Conservation (phyloP, 140 eudicot genomes). For the Oenanthe javanica region DNA sequence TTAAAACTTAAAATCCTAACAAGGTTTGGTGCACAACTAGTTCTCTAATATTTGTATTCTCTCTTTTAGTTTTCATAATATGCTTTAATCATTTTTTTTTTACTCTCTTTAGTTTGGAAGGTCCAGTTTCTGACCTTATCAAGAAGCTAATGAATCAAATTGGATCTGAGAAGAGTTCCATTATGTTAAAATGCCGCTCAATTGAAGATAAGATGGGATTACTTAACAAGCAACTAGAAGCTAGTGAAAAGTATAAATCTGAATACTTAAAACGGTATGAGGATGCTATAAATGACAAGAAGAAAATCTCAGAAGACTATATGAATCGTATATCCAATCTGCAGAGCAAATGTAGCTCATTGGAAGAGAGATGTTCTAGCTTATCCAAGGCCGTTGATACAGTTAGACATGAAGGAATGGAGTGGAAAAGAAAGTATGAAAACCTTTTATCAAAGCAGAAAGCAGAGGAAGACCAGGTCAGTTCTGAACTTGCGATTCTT, state of each 20-base stretch:
- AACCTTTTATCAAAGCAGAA: conserved; percentile 49
- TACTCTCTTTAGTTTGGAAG: conserved; percentile 69
- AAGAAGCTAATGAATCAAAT: conserved; percentile 76
- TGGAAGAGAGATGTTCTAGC: conserved; percentile 76
- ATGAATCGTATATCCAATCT: conserved; percentile 64
- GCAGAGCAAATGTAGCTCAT: conserved; percentile 67
- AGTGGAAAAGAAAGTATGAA: conserved; percentile 90
- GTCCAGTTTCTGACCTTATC: conserved; percentile 74
- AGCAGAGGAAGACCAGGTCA: conserved; percentile 57
- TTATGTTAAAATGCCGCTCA: conserved; percentile 70
- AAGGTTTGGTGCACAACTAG: neutral
- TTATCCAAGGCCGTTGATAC: conserved; percentile 55
- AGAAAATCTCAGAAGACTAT: conserved; percentile 70
- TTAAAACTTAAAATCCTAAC: neutral
- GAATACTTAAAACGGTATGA: conserved; percentile 89
- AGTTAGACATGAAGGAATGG: conserved; percentile 58
- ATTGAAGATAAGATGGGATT: conserved; percentile 73
- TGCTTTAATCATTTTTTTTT: neutral
- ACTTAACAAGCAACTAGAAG: conserved; percentile 75
- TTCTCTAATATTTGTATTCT: neutral
- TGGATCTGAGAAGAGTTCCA: conserved; percentile 70
- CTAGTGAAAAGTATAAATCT: conserved; percentile 73
- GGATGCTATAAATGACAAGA: conserved; percentile 80
- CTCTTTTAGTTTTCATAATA: neutral
- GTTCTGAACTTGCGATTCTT: conserved; percentile 60